Conservation (phyloP, 2,329 filamentous ascomycete species). For the Beauveria brongniartii region DNA sequence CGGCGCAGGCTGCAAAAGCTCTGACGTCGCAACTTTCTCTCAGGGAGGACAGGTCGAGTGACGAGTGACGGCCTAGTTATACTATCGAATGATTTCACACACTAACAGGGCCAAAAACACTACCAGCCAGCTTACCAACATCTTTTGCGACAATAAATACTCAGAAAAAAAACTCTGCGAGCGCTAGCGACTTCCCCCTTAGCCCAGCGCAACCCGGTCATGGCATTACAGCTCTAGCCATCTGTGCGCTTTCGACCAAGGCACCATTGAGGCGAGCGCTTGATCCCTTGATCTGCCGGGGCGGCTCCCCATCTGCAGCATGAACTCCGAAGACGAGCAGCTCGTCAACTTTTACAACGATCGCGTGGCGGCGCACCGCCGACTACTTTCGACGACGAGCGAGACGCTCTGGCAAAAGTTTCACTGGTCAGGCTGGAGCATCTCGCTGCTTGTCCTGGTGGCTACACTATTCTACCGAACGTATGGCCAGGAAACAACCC, state of each 20-base stretch:
- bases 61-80: neutral
- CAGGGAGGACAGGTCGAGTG: neutral
- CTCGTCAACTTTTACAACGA: constrained; percentile 29
- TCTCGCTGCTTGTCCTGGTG: constrained; percentile 26
- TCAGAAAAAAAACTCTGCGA: neutral
- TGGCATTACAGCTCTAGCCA: neutral
- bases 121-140: too few species aligned
- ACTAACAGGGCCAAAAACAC: neutral
- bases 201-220: neutral
- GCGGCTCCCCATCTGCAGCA: constrained; percentile 20
- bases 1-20: constrained; percentile 10
- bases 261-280: neutral
- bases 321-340: constrained; percentile 25
- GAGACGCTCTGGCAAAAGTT: constrained; percentile 24
- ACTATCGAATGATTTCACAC: neutral
- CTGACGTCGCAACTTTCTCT: constrained; percentile 5
- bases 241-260: neutral
- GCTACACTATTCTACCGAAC: constrained; percentile 27
- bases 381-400: constrained; percentile 19
- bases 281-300: neutral
- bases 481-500: constrained; percentile 25
- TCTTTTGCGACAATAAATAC: neutral
- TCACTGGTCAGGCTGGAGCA: constrained; percentile 27
- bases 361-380: constrained; percentile 25
- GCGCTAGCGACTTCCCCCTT: neutral